Evolutionary conservation across 306 rosid species (phyloP).

Genomic region (Acacia crassicarpa): DNA sequence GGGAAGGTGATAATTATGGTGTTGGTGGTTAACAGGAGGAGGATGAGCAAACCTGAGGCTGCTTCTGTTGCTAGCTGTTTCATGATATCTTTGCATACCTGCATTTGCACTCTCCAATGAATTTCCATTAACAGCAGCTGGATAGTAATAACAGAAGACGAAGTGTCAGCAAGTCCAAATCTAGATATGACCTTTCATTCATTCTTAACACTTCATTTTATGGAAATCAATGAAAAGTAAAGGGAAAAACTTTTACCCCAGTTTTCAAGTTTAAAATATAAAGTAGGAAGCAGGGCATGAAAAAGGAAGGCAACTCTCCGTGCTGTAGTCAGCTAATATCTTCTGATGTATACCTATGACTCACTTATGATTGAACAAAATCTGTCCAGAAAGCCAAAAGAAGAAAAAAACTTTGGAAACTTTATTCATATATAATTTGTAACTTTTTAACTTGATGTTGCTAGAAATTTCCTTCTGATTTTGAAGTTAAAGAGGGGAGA

Average conservation of each 20-base stretch:
- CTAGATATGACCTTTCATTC: slow-evolving; percentile 2
- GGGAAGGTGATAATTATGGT: slow-evolving; percentile 61
- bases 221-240: not conserved
- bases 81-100: slow-evolving; percentile 81
- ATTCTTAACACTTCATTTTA: not conserved
- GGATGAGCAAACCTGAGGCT: slow-evolving; percentile 64
- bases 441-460: not conserved
- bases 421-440: not conserved
- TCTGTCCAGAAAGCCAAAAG: not conserved
- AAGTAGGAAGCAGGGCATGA: not conserved
- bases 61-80: slow-evolving; percentile 52
- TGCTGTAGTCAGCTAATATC: not conserved
- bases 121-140: slow-evolving; percentile 53
- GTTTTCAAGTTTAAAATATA: no score
- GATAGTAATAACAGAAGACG: slow-evolving; percentile 16
- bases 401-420: not conserved
- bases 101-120: slow-evolving; percentile 54
- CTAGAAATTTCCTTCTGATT: not conserved
- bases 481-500: not conserved
- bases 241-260: not conserved
- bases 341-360: not conserved
- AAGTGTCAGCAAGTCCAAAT: slow-evolving; percentile 25
- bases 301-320: not conserved
- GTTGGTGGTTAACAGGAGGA: slow-evolving; percentile 54
- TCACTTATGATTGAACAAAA: not conserved